Percentiles rank a stretch among this genome's conserved stretches.
Conservation (phyloP, 805 yeast genomes). For the Spencermartinsiella europaea region DNA sequence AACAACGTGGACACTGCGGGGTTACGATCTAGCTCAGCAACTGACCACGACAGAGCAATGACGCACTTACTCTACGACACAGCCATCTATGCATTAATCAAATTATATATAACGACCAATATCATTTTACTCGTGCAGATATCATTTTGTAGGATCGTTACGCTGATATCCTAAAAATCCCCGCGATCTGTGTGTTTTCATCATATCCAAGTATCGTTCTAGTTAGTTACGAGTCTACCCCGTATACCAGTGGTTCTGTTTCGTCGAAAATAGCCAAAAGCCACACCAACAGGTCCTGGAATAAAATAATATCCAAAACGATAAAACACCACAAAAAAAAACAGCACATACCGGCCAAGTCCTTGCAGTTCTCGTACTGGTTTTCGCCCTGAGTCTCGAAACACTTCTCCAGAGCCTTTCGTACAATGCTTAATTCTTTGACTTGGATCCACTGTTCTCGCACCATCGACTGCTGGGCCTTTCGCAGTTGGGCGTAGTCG, state of each 20-base stretch:
- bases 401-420: conserved; percentile 73
- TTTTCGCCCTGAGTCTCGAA: conserved; percentile 56
- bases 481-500: conserved; percentile 54
- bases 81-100: too few species aligned
- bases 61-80: too few species aligned
- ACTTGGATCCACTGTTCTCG: conserved; percentile 77
- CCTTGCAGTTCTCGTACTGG: conserved; percentile 74
- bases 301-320: not conserved
- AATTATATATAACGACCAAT: not conserved
- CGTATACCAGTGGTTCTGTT: too few species aligned
- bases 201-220: conserved; percentile 62
- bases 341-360: conserved; percentile 54
- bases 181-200: conserved; percentile 60
- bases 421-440: conserved; percentile 59
- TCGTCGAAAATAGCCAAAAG: conserved; percentile 1
- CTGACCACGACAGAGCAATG: too few species aligned
- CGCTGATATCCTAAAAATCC: conserved; percentile 85
- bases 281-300: not conserved
- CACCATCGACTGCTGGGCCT: conserved; percentile 71
- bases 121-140: too few species aligned
- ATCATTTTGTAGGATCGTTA: conserved; percentile 76
- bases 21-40: too few species aligned
- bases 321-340: too few species aligned
- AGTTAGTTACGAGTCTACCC: not conserved
- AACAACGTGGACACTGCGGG: too few species aligned